Evolutionary conservation across 2,329 filamentous ascomycete genomes (phyloP).

Genomic region (Phialemonium atrogriseum): DNA sequence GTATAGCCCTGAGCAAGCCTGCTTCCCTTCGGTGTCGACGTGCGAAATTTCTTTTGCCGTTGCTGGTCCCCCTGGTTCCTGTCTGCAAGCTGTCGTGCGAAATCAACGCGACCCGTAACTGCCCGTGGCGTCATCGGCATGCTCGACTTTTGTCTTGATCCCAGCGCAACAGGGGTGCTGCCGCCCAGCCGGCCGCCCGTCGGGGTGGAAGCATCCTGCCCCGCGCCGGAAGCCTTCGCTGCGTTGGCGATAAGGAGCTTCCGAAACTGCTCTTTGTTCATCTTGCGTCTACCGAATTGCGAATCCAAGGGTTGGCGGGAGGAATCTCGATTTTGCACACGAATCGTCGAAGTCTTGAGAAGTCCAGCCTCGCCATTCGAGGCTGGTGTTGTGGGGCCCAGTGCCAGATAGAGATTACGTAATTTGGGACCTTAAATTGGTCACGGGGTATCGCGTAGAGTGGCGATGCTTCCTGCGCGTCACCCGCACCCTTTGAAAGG

Average conservation of each 20-base stretch:
- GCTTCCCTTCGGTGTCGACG: slow-evolving; percentile 73
- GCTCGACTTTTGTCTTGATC: slow-evolving; percentile 68
- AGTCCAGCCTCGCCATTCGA: too few species aligned
- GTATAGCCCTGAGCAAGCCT: slow-evolving; percentile 74
- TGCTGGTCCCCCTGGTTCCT: slow-evolving; percentile 45
- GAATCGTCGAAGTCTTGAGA: too few species aligned
- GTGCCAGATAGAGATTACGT: too few species aligned
- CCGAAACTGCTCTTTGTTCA: slow-evolving; percentile 97
- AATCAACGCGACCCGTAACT: slow-evolving; percentile 56
- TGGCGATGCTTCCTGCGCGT: neutral
- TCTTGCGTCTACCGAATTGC: slow-evolving; percentile 26
- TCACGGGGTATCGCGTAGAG: slow-evolving; percentile 8
- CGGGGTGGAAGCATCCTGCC: slow-evolving; percentile 34
- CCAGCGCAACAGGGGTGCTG: slow-evolving; percentile 44
- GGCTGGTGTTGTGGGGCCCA: too few species aligned
- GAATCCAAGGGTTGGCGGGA: neutral
- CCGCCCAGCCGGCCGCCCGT: slow-evolving; percentile 16
- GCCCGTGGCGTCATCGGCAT: slow-evolving; percentile 91
- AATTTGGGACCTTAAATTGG: neutral
- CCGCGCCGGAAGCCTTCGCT: slow-evolving; percentile 28
- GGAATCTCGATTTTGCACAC: too few species aligned
- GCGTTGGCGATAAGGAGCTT: slow-evolving; percentile 56
- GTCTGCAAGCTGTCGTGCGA: slow-evolving; percentile 72
- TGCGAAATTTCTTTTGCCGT: slow-evolving; percentile 62
- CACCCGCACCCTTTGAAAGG: too few species aligned